Conservation (phyloP, 306 rosid species). For the Neltuma alba region DNA sequence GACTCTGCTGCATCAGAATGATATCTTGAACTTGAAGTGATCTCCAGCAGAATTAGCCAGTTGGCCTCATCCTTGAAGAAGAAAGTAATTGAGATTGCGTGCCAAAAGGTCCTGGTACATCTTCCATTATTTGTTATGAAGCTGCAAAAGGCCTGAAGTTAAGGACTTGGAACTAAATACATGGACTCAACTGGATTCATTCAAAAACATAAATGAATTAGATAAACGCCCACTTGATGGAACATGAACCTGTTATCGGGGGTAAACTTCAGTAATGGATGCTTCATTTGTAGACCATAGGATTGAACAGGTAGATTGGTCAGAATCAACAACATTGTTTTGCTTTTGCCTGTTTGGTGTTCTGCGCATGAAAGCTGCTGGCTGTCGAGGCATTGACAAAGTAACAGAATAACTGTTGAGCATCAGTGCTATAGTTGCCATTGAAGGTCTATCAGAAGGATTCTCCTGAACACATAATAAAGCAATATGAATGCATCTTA, state of each 20-base stretch:
- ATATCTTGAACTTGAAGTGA: not conserved
- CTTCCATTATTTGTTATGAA: not conserved
- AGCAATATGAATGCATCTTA: slow-evolving; percentile 60
- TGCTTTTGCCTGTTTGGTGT: slow-evolving; percentile 33
- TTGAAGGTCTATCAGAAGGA: slow-evolving; percentile 51
- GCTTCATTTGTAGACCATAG: slow-evolving; percentile 36
- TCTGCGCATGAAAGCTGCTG: slow-evolving; percentile 40
- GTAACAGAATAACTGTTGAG: slow-evolving; percentile 51
- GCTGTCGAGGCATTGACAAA: slow-evolving; percentile 40
- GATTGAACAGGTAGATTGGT: slow-evolving; percentile 35
- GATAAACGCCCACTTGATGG: not conserved
- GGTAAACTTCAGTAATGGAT: slow-evolving; percentile 40
- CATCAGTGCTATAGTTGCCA: slow-evolving; percentile 51
- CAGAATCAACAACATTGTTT: slow-evolving; percentile 6
- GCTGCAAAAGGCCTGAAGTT: not conserved
- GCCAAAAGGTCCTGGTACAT: not conserved
- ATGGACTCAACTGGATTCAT: not conserved
- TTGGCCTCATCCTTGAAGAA: not conserved
- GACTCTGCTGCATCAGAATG: not conserved
- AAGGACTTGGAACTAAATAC: not conserved
- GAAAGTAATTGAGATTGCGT: not conserved
- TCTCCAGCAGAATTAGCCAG: not conserved
- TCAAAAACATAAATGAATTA: not conserved
- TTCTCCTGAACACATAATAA: slow-evolving; percentile 57
- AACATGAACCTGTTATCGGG: slow-evolving; percentile 26